Percentiles rank a stretch among this genome's conserved stretches.
These are phyloP conservation scores for Anthracocystis walkeri DNA, from an alignment of 1,284 basidiomycete genomes.

Conservation along the genomic window DNA sequence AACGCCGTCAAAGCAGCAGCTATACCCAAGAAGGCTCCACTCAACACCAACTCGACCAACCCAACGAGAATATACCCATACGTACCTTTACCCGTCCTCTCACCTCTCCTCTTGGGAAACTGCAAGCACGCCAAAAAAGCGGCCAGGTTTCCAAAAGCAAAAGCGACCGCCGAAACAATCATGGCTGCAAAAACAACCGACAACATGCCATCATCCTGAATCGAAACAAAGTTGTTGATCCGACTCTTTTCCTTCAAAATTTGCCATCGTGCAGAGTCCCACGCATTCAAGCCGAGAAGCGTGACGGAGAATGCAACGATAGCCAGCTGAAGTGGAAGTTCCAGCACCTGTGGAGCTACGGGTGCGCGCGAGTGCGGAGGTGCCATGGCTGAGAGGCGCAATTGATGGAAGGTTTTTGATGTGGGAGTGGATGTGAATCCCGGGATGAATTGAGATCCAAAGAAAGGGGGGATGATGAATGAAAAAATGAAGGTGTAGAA, in stretches of 20 bases:
- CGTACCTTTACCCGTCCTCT: conserved; percentile 60
- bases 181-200: conserved; percentile 50
- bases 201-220: conserved; percentile 52
- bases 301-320: conserved; percentile 54
- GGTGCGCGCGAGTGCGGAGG: conserved; percentile 45
- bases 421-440: neutral
- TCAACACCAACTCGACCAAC: conserved; percentile 42
- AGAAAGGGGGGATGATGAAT: neutral
- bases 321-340: conserved; percentile 54
- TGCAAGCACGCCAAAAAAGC: conserved; percentile 52
- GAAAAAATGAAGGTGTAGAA: too few relatives aligned
- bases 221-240: conserved; percentile 43
- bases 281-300: conserved; percentile 50
- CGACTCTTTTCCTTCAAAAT: conserved; percentile 22
- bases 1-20: conserved; percentile 54
- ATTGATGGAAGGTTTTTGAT: too few relatives aligned
- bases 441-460: neutral
- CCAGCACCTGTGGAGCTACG: conserved; percentile 50
- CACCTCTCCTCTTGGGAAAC: conserved; percentile 54
- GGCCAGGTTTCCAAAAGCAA: conserved; percentile 48
- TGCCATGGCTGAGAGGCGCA: conserved; percentile 18
- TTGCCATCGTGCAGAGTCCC: conserved; percentile 47
- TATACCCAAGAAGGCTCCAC: conserved; percentile 50
- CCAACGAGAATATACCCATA: conserved; percentile 53
- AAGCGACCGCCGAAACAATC: conserved; percentile 46